Percentiles rank a stretch among this genome's conserved stretches.
phyloP scores from a whole-genome alignment of 768 basidiomycete species.

The Vararia minispora region DNA sequence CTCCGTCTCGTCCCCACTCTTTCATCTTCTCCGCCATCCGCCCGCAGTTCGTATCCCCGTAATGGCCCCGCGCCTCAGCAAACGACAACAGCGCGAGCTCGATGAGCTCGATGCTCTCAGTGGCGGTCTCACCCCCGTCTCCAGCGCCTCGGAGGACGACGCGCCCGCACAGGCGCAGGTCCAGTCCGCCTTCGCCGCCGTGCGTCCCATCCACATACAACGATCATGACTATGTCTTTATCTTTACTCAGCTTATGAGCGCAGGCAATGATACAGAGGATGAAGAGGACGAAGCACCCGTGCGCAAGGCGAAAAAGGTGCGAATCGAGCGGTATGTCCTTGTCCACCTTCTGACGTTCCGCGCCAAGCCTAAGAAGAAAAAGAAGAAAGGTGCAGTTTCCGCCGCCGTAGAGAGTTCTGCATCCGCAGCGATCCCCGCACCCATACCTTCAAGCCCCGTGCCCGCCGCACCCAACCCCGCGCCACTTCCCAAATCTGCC shows the following conservation, averaged over 20 bases:
- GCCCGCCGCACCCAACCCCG: conserved; percentile 4
- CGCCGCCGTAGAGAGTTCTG: not conserved
- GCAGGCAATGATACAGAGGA: not conserved
- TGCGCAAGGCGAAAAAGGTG: conserved; percentile 15
- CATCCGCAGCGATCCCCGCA: conserved; percentile 4
- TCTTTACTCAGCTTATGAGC: conserved; percentile 6
- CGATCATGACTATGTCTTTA: not conserved
- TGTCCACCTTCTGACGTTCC: conserved; percentile 15
- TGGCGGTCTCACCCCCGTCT: no score
- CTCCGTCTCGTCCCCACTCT: no score
- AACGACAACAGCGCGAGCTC: conserved; percentile 77
- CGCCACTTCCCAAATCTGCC: conserved; percentile 3
- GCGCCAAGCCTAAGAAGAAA: conserved; percentile 27
- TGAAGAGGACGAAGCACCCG: not conserved
- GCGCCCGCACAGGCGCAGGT: conserved; percentile 24
- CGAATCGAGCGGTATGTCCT: conserved; percentile 11
- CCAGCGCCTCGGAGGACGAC: conserved; percentile 18
- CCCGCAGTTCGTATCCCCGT: no score
- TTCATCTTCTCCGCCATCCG: no score
- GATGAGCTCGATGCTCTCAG: conserved; percentile 64
- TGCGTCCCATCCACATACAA: conserved; percentile 7
- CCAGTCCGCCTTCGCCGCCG: conserved; percentile 11
- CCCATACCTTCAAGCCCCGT: not conserved
- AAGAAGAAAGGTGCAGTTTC: conserved; percentile 22
- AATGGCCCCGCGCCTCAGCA: conserved; percentile 71